Base-by-base conservation (phyloP, 495 filamentous ascomycete genomes). In the Hypoxylon subgilvum region DNA sequence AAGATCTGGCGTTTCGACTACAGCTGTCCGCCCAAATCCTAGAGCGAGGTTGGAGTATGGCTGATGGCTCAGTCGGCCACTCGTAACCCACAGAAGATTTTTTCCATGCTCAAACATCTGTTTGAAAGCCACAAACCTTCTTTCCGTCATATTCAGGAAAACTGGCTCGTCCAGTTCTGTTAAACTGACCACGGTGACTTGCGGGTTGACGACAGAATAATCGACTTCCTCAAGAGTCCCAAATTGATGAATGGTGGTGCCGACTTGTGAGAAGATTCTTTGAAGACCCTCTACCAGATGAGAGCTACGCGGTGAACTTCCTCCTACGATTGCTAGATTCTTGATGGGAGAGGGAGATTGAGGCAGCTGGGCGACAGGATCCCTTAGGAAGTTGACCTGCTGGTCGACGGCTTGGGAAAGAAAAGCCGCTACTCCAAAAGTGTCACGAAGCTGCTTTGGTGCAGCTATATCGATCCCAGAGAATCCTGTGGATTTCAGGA, bases 131-230 rank as follows among this genome's bases (percentile, higher is more conserved):
- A 61, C 35, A 7, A 68, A 62, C 7, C 52, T 49, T 8, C 53
- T 31, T 18, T 13, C 5, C 12, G 65, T 72, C n/a, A 80, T 66
- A 5, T 62, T 34, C 22, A 70, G 45, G 23, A 84, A 74, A 0
- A 75, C 49, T 0, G 74, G 70, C 0, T 59, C 50, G 44, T 82
- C 79, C 1, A 82, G 63, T 10, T 82, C 81, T 3, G 72, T 50
- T 31, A 83, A 52, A 44, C 70, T 66, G 12, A 82, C 44, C 2
- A 79, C 70, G 3, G 73, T 68, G 23, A 27, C 8, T 18, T 13
- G 3, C 14, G 34, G n/a, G 17, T 57, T 35, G 2, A 51, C 17
- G 0, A 40, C 9, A 3, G 8, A 0, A 14, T 40, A 36, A 12
- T 61, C 48, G 19, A 27, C 3, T 27, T 4, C 4, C 23, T 27